A percentile compares a stretch with the other conserved stretches of the same genome.
Conservation (phyloP, 768 basidiomycete species). For the Leucosporidium creatinivorum region DNA sequence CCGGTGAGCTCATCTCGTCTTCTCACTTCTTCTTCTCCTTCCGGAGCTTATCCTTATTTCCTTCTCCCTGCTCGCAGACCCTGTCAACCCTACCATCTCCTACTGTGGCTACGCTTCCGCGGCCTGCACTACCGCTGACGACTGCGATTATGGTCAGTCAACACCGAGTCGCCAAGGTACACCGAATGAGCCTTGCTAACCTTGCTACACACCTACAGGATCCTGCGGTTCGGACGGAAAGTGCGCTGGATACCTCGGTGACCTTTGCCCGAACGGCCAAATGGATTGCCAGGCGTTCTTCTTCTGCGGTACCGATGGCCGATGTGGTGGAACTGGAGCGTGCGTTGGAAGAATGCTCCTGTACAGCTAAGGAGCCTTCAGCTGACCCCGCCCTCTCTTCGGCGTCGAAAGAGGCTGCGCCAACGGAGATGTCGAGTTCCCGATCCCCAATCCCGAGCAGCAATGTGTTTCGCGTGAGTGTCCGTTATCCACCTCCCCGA, state of each 20-base stretch:
- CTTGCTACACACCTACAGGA: not conserved
- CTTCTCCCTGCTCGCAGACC: conserved; percentile 7
- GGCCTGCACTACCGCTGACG: conserved; percentile 13
- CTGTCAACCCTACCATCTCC: conserved; percentile 24
- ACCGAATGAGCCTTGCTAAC: not conserved
- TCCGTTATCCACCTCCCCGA: not conserved
- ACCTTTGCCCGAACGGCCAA: conserved; percentile 18
- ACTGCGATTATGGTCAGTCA: conserved; percentile 33
- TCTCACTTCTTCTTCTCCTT: not conserved
- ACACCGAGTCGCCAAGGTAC: not conserved
- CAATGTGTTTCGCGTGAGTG: conserved; percentile 28
- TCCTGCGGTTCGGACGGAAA: conserved; percentile 24
- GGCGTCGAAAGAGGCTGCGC: conserved; percentile 15
- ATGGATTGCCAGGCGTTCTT: conserved; percentile 33
- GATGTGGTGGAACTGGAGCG: conserved; percentile 30
- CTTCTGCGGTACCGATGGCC: conserved; percentile 32
- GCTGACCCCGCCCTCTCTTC: too few species aligned
- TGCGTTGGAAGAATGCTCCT: not conserved
- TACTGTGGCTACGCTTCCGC: conserved; percentile 34
- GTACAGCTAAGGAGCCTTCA: too few species aligned
- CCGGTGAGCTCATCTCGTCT: conserved; percentile 6
- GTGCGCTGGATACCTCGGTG: conserved; percentile 28
- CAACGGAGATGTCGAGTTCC: conserved; percentile 21
- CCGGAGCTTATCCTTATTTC: not conserved
- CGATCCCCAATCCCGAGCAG: conserved; percentile 27